These are phyloP conservation scores for Pseudocercospora cruenta DNA, from an alignment of 2,329 filamentous ascomycete species.

Conservation along the genomic window DNA sequence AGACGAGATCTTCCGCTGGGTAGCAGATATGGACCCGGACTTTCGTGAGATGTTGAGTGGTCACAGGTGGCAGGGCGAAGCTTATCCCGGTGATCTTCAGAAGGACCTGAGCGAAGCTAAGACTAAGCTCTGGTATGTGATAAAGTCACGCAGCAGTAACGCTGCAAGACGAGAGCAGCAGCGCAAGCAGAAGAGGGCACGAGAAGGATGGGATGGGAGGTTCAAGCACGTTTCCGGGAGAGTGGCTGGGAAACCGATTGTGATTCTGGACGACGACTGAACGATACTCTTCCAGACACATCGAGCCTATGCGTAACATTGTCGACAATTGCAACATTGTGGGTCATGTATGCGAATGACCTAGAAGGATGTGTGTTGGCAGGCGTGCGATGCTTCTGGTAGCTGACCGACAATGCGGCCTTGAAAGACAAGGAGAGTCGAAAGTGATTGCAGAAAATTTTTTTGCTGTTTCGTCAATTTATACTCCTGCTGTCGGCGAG, in stretches of 20 bases:
- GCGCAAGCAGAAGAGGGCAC: background rate
- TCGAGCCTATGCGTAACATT: too few relatives aligned
- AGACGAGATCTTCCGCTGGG: background rate
- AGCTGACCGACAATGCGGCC: too few relatives aligned
- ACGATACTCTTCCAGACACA: background rate
- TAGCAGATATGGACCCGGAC: background rate
- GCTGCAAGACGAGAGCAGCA: background rate
- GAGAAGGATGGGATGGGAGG: background rate
- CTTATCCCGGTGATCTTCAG: background rate
- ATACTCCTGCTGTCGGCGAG: too few relatives aligned
- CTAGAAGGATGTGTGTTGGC: too few relatives aligned
- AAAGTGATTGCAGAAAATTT: too few relatives aligned
- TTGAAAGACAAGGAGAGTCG: too few relatives aligned
- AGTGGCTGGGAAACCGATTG: background rate
- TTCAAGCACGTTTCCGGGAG: background rate
- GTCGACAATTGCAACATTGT: too few relatives aligned
- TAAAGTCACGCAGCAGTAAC: background rate
- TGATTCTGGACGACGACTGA: background rate
- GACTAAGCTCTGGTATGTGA: background rate
- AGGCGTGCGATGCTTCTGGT: too few relatives aligned
- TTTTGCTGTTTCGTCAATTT: too few relatives aligned
- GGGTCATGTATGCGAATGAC: too few relatives aligned
- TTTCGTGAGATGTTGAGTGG: background rate
- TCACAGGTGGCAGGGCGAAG: background rate
- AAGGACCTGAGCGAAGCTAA: background rate